A percentile compares a stretch with the other conserved stretches of the same genome.
Evolutionary conservation across 2,329 filamentous ascomycete species (phyloP).

Genomic region (Monosporascus sp.): DNA sequence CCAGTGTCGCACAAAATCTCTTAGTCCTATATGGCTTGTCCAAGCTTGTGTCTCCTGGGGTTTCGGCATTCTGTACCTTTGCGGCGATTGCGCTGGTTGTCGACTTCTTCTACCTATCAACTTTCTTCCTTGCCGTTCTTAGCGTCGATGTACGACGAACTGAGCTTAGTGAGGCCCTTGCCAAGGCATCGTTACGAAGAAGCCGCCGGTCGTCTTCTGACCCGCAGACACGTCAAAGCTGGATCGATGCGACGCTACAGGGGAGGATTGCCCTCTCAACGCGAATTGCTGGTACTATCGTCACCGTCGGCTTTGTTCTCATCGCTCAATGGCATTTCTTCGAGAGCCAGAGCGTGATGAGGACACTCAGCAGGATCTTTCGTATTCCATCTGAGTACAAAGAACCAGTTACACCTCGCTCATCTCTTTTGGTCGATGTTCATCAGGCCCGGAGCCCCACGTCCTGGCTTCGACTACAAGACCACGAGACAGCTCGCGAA

Average conservation of each 20-base stretch:
- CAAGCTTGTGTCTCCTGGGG: conserved; percentile 61
- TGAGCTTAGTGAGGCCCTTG: conserved; percentile 69
- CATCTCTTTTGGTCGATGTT: conserved; percentile 51
- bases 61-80: conserved; percentile 72
- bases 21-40: conserved; percentile 62
- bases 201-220: conserved; percentile 20
- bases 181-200: conserved; percentile 43
- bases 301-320: conserved; percentile 67
- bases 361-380: conserved; percentile 30
- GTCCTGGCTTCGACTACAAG: conserved; percentile 72
- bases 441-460: conserved; percentile 72
- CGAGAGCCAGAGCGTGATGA: conserved; percentile 46
- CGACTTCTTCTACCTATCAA: conserved; percentile 73
- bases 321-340: conserved; percentile 76
- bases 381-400: conserved; percentile 23
- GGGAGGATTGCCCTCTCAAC: conserved; percentile 66
- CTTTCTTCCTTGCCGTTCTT: conserved; percentile 73
- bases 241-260: conserved; percentile 57
- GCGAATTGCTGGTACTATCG: conserved; percentile 67
- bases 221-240: conserved; percentile 38
- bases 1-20: conserved; percentile 64
- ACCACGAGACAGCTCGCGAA: conserved; percentile 72
- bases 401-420: conserved; percentile 19
- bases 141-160: conserved; percentile 73
- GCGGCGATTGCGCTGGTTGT: conserved; percentile 69